Evolutionary conservation across 441 rosid species (phyloP).

Genomic region (Eruca vesicaria): DNA sequence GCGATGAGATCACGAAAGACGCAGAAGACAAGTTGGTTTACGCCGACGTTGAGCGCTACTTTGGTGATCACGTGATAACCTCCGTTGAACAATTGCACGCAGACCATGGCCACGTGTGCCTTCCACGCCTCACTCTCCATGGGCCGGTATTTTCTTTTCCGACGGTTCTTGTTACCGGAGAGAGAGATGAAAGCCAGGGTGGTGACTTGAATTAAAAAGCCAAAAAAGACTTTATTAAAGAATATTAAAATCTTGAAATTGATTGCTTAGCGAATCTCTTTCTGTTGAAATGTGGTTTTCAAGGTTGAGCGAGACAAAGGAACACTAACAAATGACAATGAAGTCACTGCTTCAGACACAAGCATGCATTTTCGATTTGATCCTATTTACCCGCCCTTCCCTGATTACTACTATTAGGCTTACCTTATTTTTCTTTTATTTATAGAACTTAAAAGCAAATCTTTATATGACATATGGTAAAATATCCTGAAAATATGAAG

Average conservation of each 20-base stretch:
- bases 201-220: not conserved
- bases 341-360: slow-evolving; percentile 31
- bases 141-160: slow-evolving; percentile 18
- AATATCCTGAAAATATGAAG: not conserved
- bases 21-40: slow-evolving; percentile 93
- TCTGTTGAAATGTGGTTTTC: slow-evolving; percentile 4
- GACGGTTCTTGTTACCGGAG: slow-evolving; percentile 20
- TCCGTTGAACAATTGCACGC: slow-evolving; percentile 80
- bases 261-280: slow-evolving; percentile 24
- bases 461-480: not conserved
- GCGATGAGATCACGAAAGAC: slow-evolving; percentile 92
- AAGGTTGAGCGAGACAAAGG: slow-evolving; percentile 22
- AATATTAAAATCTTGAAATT: not conserved
- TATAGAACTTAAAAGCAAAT: not conserved
- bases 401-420: not conserved
- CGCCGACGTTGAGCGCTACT: slow-evolving; percentile 90
- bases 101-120: slow-evolving; percentile 81
- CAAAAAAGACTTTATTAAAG: not conserved
- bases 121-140: slow-evolving; percentile 46
- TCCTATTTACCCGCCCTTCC: slow-evolving; percentile 28
- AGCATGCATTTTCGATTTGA: slow-evolving; percentile 22
- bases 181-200: slow-evolving; percentile 27
- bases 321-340: slow-evolving; percentile 13
- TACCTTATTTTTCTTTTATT: not conserved
- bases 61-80: slow-evolving; percentile 96